These are phyloP conservation scores for Cryptococcus wingfieldii DNA, from an alignment of 1,284 basidiomycete species.

Conservation along the genomic window DNA sequence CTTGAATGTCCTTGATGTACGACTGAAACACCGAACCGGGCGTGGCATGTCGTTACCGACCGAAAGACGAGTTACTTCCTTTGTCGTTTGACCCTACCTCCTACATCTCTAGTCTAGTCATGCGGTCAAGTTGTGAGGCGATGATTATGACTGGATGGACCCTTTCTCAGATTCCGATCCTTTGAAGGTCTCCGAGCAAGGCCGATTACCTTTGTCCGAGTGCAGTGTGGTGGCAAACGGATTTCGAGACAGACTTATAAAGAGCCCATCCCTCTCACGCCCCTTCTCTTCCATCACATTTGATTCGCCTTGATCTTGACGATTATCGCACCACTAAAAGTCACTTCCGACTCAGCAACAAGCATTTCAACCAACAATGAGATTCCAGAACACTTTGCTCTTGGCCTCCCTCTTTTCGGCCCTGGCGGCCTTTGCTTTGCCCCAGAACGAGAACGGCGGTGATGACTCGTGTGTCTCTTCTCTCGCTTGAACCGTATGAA, in stretches of 20 bases:
- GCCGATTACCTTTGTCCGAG: not conserved
- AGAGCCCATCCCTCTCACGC: not conserved
- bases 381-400: conserved; percentile 14
- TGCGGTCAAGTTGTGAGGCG: not conserved
- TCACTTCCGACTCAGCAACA: not conserved
- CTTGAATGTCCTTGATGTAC: not conserved
- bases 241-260: not conserved
- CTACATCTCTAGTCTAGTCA: no score
- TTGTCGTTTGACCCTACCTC: no score
- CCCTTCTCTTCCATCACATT: not conserved
- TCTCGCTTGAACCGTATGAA: not conserved
- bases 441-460: conserved; percentile 15
- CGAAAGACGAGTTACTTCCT: no score
- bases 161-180: no score
- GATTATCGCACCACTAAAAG: not conserved
- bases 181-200: no score
- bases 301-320: not conserved
- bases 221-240: not conserved
- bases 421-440: conserved; percentile 9
- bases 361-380: conserved; percentile 6
- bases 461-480: conserved; percentile 5
- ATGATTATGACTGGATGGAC: not conserved
- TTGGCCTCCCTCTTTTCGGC: conserved; percentile 12
- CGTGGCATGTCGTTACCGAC: no score
- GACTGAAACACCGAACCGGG: no score